Evolutionary conservation across 768 basidiomycete species (phyloP).

Genomic region (Phylloporus sp.): DNA sequence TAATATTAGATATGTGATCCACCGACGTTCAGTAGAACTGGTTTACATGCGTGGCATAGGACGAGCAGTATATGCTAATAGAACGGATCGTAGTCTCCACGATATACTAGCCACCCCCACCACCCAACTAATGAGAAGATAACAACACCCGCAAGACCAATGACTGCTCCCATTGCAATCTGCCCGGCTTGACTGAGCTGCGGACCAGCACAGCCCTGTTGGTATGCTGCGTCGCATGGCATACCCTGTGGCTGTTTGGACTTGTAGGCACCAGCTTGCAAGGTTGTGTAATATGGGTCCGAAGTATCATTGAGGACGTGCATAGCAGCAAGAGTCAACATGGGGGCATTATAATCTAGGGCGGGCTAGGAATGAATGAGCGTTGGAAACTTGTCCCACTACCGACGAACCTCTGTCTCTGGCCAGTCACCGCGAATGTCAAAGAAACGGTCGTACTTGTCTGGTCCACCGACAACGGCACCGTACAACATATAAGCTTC

Average conservation of each 20-base stretch:
- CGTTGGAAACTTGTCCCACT: slow-evolving; percentile 1
- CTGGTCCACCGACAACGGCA: slow-evolving; percentile 84
- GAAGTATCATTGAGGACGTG: slow-evolving; percentile 59
- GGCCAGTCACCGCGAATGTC: slow-evolving; percentile 89
- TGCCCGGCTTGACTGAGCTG: slow-evolving; percentile 55
- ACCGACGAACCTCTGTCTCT: slow-evolving; percentile 63
- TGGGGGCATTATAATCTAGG: slow-evolving; percentile 86
- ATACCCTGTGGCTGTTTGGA: slow-evolving; percentile 56
- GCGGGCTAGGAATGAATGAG: slow-evolving; percentile 45
- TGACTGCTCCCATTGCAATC: slow-evolving; percentile 65
- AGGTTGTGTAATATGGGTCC: slow-evolving; percentile 74
- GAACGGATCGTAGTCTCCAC: slow-evolving; percentile 19
- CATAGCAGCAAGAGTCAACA: slow-evolving; percentile 81
- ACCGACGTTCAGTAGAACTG: not conserved
- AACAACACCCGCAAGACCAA: slow-evolving; percentile 57
- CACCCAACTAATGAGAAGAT: slow-evolving; percentile 43
- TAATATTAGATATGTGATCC: not conserved
- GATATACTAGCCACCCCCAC: slow-evolving; percentile 32
- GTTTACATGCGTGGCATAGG: not conserved
- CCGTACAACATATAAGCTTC: slow-evolving; percentile 82
- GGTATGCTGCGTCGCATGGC: slow-evolving; percentile 76
- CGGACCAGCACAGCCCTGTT: slow-evolving; percentile 44
- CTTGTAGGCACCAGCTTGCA: slow-evolving; percentile 64
- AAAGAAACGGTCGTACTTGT: slow-evolving; percentile 67
- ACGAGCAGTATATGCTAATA: slow-evolving; percentile 14